Evolutionary conservation across 2,329 filamentous ascomycete species (phyloP).

Genomic region (Penicillium sp.): DNA sequence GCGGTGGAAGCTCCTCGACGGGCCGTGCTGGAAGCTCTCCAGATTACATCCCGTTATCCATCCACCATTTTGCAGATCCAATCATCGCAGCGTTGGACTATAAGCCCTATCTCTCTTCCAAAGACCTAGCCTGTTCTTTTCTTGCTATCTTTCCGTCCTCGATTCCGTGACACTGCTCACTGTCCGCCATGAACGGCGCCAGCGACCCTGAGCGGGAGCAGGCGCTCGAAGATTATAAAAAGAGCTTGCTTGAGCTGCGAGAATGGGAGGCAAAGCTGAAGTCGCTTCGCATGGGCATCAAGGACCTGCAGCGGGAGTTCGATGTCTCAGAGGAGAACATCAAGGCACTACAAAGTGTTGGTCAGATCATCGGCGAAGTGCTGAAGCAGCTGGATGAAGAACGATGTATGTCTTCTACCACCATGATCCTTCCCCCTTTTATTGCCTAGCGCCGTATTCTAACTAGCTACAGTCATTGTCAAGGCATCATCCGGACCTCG

Average conservation of each 20-base stretch:
- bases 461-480: conserved; percentile 72
- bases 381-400: conserved; percentile 98
- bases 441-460: background rate
- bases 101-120: conserved; percentile 4
- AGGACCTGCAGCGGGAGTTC: conserved; percentile 89
- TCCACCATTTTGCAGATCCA: conserved; percentile 18
- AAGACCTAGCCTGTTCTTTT: conserved; percentile 1
- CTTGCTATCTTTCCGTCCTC: conserved; percentile 1
- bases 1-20: conserved; percentile 22
- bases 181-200: conserved; percentile 38
- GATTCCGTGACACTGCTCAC: conserved; percentile 9
- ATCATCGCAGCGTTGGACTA: conserved; percentile 12
- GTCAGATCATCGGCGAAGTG: conserved; percentile 98
- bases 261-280: conserved; percentile 99
- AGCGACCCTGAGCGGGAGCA: conserved; percentile 58
- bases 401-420: conserved; percentile 67
- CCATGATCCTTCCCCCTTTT: conserved; percentile 1
- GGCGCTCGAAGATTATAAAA: conserved; percentile 74
- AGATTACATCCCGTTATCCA: conserved; percentile 19
- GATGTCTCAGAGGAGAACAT: conserved; percentile 99
- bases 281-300: conserved; percentile 88
- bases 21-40: conserved; percentile 31
- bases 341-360: conserved; percentile 97
- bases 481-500: conserved; percentile 95
- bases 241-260: conserved; percentile 84